Evolutionary conservation across 345 rosid genomes (phyloP), one percentile per base, ranked within the genome.

Genomic region (Eucalyptus tenuipes): DNA sequence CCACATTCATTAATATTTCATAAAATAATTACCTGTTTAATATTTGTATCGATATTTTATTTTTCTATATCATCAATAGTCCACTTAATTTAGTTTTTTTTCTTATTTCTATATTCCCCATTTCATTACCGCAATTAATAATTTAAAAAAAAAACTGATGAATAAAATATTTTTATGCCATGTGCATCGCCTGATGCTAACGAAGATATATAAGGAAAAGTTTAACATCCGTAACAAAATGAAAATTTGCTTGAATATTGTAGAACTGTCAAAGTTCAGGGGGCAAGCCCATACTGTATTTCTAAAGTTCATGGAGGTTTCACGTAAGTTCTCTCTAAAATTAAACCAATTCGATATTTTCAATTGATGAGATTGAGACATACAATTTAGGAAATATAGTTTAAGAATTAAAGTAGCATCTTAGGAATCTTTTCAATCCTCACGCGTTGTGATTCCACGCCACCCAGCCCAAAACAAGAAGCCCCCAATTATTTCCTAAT

Each of bases 181-280:
- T 10, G 25, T 5, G 81, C 25, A 9, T 31, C 44, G 24, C 24
- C 18, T 8, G 22, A 66, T 66, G 37, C 20, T 31, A 31, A 16
- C 10, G 1, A 3, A 8, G 0, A 17, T 22, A 68, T 0, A 9
- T 17, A 33, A 33, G 12, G 24, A 68, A 17, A 33, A 68, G 6
- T 31, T 31, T 68, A 68, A 68, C 12, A 10, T 37, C 24, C 6
- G 18, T 16, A 16, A 33, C 13, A 68, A 68, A 12, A 31, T 33
- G 44, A 68, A 33, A 68, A 33, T 18, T 33, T 7, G 11, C 22
- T 1, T 2, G 11, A 5, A 4, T 31, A 31, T 31, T 31, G 10
- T 66, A 37, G 5, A 31, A 2, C 6, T 3, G 22, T 16, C 10
- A 20, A 68, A 68, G 24, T 16, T 68, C 22, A 33, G 80, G 80